phyloP scores from a whole-genome alignment of 108 stramenopile species.

The Fragilariopsis cylindrus region DNA sequence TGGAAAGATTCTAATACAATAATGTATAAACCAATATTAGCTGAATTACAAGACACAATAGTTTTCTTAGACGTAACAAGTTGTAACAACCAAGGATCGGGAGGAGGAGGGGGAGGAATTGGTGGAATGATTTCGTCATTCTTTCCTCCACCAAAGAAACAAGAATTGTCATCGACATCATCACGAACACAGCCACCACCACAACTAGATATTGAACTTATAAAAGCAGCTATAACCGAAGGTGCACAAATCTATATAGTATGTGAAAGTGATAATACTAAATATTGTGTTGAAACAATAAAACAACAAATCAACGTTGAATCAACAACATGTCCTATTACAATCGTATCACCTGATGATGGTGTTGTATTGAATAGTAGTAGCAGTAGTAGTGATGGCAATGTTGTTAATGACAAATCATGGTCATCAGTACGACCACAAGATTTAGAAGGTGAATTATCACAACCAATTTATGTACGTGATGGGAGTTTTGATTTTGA shows the following conservation, averaged over 20 bases:
- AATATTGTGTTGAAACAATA: not conserved
- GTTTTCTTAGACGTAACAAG: constrained; percentile 2
- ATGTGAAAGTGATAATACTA: not conserved
- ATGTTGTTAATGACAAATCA: no score
- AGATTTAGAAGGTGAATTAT: constrained; percentile 1
- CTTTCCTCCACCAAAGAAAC: not conserved
- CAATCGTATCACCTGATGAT: not conserved
- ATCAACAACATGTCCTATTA: not conserved
- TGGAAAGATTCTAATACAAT: not conserved
- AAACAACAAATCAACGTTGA: not conserved
- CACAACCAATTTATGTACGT: not conserved
- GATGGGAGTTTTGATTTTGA: not conserved
- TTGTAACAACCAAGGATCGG: not conserved
- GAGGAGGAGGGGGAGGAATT: not conserved
- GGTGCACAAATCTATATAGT: not conserved
- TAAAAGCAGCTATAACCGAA: not conserved
- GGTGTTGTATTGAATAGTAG: not conserved
- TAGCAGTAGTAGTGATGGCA: not conserved
- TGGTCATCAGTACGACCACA: not conserved
- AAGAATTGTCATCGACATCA: not conserved
- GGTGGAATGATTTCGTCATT: not conserved
- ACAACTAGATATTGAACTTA: not conserved
- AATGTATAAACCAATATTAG: not conserved
- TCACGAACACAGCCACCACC: not conserved
- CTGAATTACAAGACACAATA: not conserved